Conservation (phyloP, 164 flowering plant genomes). For the Echeveria elegans region DNA sequence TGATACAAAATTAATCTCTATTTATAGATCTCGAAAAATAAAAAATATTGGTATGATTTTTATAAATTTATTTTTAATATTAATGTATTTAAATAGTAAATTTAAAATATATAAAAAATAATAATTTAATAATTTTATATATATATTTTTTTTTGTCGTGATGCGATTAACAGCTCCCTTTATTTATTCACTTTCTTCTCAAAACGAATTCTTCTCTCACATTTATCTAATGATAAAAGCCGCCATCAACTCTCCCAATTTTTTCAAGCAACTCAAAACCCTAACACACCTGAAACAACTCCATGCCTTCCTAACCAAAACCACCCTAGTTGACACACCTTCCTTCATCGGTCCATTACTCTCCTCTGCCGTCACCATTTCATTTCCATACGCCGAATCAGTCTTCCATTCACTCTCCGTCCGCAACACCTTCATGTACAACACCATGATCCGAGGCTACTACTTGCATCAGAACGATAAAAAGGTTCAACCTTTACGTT, state of each 20-base stretch:
- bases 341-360: conserved; percentile 33
- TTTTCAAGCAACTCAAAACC: conserved; percentile 24
- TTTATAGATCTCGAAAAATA: no score
- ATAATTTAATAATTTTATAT: no score
- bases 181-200: no score
- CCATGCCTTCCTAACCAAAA: conserved; percentile 43
- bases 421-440: conserved; percentile 49
- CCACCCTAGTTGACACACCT: conserved; percentile 21
- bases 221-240: not conserved
- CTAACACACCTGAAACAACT: conserved; percentile 48
- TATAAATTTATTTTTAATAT: no score
- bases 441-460: conserved; percentile 48
- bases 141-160: no score
- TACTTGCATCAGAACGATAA: conserved; percentile 12
- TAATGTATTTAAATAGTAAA: no score
- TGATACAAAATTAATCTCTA: no score
- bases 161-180: no score
- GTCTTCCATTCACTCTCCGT: conserved; percentile 17
- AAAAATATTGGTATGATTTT: no score
- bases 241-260: not conserved
- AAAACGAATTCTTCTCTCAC: no score
- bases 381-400: not conserved
- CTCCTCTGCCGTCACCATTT: conserved; percentile 21
- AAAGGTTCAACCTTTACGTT: conserved; percentile 15
- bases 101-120: no score